Evolutionary conservation across 2,329 filamentous ascomycete genomes (phyloP).

Genomic region (Cladosporium oxysporum): DNA sequence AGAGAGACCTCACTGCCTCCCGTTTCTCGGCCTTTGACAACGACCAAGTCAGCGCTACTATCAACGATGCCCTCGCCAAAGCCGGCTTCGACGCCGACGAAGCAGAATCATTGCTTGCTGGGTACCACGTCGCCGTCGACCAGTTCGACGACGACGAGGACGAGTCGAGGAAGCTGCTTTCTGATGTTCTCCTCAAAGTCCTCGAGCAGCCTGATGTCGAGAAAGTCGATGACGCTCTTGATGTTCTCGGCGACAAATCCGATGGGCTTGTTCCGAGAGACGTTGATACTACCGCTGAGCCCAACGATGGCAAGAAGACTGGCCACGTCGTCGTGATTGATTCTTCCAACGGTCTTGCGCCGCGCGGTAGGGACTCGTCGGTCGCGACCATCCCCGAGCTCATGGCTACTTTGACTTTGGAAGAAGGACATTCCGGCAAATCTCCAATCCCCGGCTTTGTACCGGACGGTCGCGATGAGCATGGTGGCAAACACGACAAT

Average conservation of each 20-base stretch:
- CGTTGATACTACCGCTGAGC: not conserved
- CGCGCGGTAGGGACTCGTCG: no score
- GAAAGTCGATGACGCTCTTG: not conserved
- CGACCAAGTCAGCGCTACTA: not conserved
- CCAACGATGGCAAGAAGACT: not conserved
- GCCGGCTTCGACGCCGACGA: not conserved
- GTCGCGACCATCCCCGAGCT: not conserved
- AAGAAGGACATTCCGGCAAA: not conserved
- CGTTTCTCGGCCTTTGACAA: not conserved
- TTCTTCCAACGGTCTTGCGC: not conserved
- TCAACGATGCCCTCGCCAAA: not conserved
- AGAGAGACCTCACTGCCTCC: not conserved
- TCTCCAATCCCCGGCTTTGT: not conserved
- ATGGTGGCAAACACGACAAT: not conserved
- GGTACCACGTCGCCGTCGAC: not conserved
- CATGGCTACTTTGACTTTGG: not conserved
- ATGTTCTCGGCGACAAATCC: not conserved
- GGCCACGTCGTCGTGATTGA: not conserved
- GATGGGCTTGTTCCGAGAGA: not conserved
- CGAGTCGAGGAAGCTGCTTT: not conserved
- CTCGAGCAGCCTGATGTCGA: not conserved
- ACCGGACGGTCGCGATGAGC: not conserved
- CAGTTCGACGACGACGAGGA: not conserved
- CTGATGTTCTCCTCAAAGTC: not conserved
- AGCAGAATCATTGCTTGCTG: not conserved